Conservation (phyloP, 345 rosid genomes). For the Gossypium raimondii region DNA sequence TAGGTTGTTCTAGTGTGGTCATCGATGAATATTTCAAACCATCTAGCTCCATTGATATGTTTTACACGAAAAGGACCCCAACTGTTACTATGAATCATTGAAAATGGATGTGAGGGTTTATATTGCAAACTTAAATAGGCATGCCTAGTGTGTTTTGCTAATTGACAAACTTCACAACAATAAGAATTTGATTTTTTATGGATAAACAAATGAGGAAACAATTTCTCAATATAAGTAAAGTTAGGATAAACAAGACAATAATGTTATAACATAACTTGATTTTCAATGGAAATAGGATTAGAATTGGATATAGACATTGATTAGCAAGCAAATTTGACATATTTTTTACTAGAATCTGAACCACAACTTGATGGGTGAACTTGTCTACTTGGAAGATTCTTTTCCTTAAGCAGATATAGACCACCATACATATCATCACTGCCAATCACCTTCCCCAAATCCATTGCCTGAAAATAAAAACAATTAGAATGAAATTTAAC, state of each 20-base stretch:
- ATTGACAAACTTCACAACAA: not conserved
- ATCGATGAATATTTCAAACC: not conserved
- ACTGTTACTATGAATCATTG: not conserved
- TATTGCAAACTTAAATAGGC: too few relatives aligned
- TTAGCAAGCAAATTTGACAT: too few relatives aligned
- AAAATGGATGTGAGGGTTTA: not conserved
- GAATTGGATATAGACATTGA: too few relatives aligned
- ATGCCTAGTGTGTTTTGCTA: not conserved
- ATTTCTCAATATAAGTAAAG: too few relatives aligned
- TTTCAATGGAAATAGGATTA: too few relatives aligned
- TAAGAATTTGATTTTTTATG: not conserved
- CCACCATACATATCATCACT: not conserved
- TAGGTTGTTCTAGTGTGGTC: not conserved
- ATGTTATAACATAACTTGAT: too few relatives aligned
- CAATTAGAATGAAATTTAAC: too few relatives aligned
- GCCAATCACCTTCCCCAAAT: not conserved
- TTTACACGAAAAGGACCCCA: not conserved
- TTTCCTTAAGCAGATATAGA: not conserved
- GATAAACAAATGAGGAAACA: not conserved
- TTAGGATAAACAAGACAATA: too few relatives aligned
- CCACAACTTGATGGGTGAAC: not conserved
- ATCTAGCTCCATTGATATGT: not conserved
- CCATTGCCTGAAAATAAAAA: too few relatives aligned
- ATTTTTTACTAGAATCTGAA: too few relatives aligned
- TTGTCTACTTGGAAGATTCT: not conserved